Percentiles rank a stretch among this genome's conserved stretches.
Conservation (phyloP, 495 filamentous ascomycete genomes). For the Lasiosphaeris hirsuta region DNA sequence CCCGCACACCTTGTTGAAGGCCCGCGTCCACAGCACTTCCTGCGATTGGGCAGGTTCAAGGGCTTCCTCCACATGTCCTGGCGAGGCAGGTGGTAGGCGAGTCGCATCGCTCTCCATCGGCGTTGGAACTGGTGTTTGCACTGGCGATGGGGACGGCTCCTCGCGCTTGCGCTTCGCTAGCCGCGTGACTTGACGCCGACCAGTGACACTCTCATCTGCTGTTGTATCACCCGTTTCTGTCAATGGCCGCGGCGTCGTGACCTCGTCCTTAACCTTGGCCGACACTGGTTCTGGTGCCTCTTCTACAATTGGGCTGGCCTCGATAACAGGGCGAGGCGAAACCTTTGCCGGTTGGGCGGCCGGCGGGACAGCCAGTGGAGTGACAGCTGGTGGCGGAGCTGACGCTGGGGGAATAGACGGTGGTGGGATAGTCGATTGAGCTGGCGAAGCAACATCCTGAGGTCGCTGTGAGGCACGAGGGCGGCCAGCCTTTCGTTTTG, state of each 20-base stretch:
- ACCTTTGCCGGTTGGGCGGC: not conserved
- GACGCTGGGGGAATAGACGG: slow-evolving; percentile 2
- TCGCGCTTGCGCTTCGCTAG: slow-evolving; percentile 45
- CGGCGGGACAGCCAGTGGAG: not conserved
- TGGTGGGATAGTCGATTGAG: slow-evolving; percentile 27
- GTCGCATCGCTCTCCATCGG: not conserved
- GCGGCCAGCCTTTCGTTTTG: slow-evolving; percentile 16
- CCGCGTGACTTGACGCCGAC: slow-evolving; percentile 24
- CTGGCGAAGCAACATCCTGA: slow-evolving; percentile 14
- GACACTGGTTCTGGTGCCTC: not conserved
- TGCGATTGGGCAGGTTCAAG: slow-evolving; percentile 36
- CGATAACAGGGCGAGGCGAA: not conserved
- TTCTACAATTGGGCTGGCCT: not conserved
- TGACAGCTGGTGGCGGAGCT: not conserved
- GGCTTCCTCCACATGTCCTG: slow-evolving; percentile 1
- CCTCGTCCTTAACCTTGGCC: slow-evolving; percentile 65
- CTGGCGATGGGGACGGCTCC: slow-evolving; percentile 34
- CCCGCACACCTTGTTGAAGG: slow-evolving; percentile 71
- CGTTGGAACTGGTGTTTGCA: slow-evolving; percentile 12
- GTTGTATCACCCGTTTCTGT: slow-evolving; percentile 50
- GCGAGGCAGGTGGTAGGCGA: slow-evolving; percentile 5
- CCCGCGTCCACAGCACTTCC: slow-evolving; percentile 66
- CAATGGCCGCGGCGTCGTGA: slow-evolving; percentile 54
- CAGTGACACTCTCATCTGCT: slow-evolving; percentile 40
- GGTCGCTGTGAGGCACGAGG: slow-evolving; percentile 6